These are phyloP conservation scores for Echria macrotheca DNA, from an alignment of 495 filamentous ascomycete genomes.

Conservation along the genomic window DNA sequence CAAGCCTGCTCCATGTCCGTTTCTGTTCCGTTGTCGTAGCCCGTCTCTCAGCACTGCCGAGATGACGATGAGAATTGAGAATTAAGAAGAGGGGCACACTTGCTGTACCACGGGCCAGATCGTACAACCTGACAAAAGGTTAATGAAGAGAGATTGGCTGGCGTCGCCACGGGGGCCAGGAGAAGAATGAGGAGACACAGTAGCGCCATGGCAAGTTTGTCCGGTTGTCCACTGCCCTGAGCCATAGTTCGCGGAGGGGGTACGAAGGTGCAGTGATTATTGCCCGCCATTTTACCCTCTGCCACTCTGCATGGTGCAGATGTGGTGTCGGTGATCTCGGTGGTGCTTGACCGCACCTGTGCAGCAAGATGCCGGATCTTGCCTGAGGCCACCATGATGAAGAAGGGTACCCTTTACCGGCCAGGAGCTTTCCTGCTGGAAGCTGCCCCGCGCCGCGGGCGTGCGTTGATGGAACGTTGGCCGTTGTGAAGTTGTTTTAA, in stretches of 20 bases:
- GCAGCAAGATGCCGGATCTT: too few relatives aligned
- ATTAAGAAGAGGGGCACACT: slow-evolving; percentile 6
- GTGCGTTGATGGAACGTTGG: slow-evolving; percentile 7
- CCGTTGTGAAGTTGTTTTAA: background rate
- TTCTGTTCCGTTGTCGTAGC: too few relatives aligned
- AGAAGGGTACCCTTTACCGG: too few relatives aligned
- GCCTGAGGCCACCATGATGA: too few relatives aligned
- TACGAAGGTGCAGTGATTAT: slow-evolving; percentile 7
- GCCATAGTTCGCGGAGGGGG: slow-evolving; percentile 6
- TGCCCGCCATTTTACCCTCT: slow-evolving; percentile 14
- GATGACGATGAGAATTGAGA: background rate
- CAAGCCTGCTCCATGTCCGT: background rate
- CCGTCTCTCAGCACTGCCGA: slow-evolving; percentile 4
- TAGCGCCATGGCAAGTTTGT: background rate
- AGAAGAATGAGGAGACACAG: background rate
- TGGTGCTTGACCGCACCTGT: background rate
- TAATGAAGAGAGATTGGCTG: too few relatives aligned
- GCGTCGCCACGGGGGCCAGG: too few relatives aligned
- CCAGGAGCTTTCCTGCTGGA: too few relatives aligned
- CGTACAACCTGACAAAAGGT: background rate
- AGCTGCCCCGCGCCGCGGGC: background rate
- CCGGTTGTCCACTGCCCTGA: too few relatives aligned
- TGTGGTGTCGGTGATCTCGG: slow-evolving; percentile 7
- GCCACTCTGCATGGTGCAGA: slow-evolving; percentile 1
- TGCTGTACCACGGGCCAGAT: background rate